Percentiles rank a stretch among this genome's conserved stretches.
Conservation (phyloP, 2,329 filamentous ascomycete genomes). For the Aurifilum marmelostoma region DNA sequence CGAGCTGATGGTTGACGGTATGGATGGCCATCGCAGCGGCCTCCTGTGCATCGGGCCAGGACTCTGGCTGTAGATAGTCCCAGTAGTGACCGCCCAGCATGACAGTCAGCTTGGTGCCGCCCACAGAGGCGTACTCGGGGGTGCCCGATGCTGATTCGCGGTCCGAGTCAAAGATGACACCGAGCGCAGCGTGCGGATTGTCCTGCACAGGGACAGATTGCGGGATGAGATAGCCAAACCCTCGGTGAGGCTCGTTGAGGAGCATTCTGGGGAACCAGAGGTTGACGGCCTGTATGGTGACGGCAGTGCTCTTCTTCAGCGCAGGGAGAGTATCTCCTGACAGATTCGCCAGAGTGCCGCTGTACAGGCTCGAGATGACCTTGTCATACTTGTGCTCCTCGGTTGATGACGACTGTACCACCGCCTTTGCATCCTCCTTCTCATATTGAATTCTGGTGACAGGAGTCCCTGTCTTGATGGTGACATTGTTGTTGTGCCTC, state of each 20-base stretch:
- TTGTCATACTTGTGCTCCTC: constrained; percentile 50
- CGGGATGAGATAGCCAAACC: constrained; percentile 93
- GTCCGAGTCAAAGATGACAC: constrained; percentile 89
- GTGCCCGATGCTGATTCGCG: constrained; percentile 41
- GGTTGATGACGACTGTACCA: constrained; percentile 42
- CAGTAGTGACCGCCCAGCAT: constrained; percentile 96
- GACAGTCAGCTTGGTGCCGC: constrained; percentile 85
- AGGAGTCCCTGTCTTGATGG: constrained; percentile 53
- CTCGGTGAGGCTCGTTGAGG: constrained; percentile 63
- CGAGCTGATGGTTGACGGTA: constrained; percentile 74
- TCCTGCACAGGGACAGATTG: constrained; percentile 49
- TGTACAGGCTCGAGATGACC: constrained; percentile 67
- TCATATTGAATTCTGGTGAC: constrained; percentile 53
- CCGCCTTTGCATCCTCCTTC: constrained; percentile 42
- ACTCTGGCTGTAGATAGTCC: constrained; percentile 53
- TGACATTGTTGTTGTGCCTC: constrained; percentile 58
- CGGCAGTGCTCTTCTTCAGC: constrained; percentile 58
- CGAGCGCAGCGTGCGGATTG: constrained; percentile 56
- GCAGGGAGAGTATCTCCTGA: constrained; percentile 47
- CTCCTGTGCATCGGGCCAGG: constrained; percentile 66
- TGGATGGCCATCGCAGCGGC: constrained; percentile 70
- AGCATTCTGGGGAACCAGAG: constrained; percentile 74
- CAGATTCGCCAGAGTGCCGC: constrained; percentile 47
- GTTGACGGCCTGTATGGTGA: constrained; percentile 91
- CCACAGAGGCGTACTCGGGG: constrained; percentile 27